Percentiles rank a stretch among this genome's conserved stretches.
Evolutionary conservation across 164 flowering plant genomes (phyloP).

Genomic region (Tetrastigma voinierianum): DNA sequence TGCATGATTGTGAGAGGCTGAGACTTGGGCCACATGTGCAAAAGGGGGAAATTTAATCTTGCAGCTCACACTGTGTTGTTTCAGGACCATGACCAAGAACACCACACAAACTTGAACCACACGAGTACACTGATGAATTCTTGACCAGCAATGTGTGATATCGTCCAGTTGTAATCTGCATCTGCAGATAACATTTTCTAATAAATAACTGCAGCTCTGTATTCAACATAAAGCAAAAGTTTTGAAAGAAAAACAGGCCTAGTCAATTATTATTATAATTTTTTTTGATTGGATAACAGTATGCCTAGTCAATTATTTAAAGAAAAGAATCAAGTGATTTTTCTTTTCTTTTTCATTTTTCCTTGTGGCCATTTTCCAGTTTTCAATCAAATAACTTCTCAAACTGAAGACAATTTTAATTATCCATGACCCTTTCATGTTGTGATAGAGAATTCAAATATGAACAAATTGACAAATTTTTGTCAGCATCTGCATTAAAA

Average conservation of each 20-base stretch:
- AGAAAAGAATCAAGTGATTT: too few relatives aligned
- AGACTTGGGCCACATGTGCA: constrained; percentile 63
- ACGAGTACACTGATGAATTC: constrained; percentile 69
- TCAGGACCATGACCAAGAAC: constrained; percentile 94
- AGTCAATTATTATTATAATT: too few relatives aligned
- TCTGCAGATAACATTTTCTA: constrained; percentile 42
- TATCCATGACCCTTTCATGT: too few relatives aligned
- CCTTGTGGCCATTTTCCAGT: too few relatives aligned
- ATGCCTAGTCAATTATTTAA: too few relatives aligned
- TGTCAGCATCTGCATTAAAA: too few relatives aligned
- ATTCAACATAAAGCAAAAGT: constrained; percentile 4
- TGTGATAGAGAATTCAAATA: too few relatives aligned
- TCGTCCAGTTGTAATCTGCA: constrained; percentile 86
- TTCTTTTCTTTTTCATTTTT: too few relatives aligned
- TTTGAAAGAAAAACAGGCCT: not conserved
- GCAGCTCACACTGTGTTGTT: constrained; percentile 69
- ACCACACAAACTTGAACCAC: constrained; percentile 93
- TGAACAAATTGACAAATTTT: too few relatives aligned
- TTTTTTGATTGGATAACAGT: too few relatives aligned
- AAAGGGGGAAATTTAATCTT: constrained; percentile 57
- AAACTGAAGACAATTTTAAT: too few relatives aligned
- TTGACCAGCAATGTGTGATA: constrained; percentile 81
- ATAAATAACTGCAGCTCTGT: not conserved
- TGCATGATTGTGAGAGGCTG: constrained; percentile 92
- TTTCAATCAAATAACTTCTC: too few relatives aligned